Percentiles rank a stretch among this genome's conserved stretches.
These are phyloP conservation scores for Colletotrichum sp. DNA, from an alignment of 2,329 filamentous ascomycete genomes.

Conservation along the genomic window DNA sequence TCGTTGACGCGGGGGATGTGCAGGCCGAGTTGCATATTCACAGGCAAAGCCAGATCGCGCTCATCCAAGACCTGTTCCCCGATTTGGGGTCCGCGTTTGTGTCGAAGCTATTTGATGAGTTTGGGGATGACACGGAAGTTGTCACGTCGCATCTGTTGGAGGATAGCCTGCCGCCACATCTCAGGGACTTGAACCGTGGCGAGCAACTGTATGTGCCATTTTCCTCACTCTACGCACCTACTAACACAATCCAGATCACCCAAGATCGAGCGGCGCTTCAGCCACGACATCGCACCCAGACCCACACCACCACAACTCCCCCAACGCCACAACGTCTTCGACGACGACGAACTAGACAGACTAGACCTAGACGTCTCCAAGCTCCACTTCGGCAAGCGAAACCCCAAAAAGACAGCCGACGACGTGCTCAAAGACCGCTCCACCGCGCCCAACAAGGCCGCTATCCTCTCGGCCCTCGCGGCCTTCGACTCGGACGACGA, in stretches of 20 bases:
- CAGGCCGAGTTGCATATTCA: slow-evolving; percentile 72
- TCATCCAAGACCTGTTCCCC: slow-evolving; percentile 93
- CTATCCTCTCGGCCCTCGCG: slow-evolving; percentile 86
- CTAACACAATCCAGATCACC: slow-evolving; percentile 26
- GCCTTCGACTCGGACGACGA: slow-evolving; percentile 94
- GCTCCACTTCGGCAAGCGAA: slow-evolving; percentile 80
- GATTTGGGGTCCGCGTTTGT: slow-evolving; percentile 86
- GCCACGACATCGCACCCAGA: slow-evolving; percentile 56
- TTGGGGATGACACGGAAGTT: slow-evolving; percentile 76
- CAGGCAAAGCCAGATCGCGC: slow-evolving; percentile 81
- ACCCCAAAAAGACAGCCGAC: slow-evolving; percentile 70
- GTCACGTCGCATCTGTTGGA: slow-evolving; percentile 84
- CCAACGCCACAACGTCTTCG: slow-evolving; percentile 74
- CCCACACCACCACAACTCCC: slow-evolving; percentile 62
- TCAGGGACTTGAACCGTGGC: slow-evolving; percentile 66
- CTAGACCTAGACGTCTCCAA: slow-evolving; percentile 70
- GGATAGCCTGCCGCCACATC: slow-evolving; percentile 72
- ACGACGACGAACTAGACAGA: slow-evolving; percentile 79
- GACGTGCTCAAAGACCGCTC: slow-evolving; percentile 70
- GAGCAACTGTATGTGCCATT: slow-evolving; percentile 63
- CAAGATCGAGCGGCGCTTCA: slow-evolving; percentile 17
- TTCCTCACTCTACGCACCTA: slow-evolving; percentile 2
- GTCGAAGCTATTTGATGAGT: slow-evolving; percentile 79
- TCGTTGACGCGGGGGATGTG: slow-evolving; percentile 39
- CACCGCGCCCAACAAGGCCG: slow-evolving; percentile 75